Conservation (phyloP, 192 early-diverging fungal genomes). For the Coemansia umbellata region DNA sequence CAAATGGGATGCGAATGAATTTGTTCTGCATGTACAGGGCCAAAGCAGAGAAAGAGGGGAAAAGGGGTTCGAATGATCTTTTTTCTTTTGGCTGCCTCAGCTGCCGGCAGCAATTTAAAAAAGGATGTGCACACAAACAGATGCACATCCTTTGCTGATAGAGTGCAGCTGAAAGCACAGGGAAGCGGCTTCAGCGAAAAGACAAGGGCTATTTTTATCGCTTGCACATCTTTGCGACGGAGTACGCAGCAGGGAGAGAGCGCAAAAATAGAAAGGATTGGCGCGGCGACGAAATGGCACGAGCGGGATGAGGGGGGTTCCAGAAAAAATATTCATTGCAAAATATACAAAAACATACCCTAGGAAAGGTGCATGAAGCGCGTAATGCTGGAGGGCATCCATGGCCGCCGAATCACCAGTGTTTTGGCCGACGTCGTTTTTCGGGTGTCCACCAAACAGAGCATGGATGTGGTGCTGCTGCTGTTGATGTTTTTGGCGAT, state of each 20-base stretch:
- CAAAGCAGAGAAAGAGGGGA: too few species aligned
- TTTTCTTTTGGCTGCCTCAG: too few species aligned
- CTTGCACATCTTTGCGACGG: constrained; percentile 1
- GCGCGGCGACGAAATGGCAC: not conserved
- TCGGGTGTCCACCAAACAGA: not conserved
- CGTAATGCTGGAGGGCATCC: constrained; percentile 26
- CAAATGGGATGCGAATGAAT: too few species aligned
- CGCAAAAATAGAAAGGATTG: not conserved
- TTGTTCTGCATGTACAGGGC: too few species aligned
- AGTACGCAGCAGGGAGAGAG: not conserved
- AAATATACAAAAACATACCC: constrained; percentile 20
- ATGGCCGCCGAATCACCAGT: not conserved
- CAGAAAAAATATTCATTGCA: not conserved
- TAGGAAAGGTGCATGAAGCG: constrained; percentile 21
- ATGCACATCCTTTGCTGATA: not conserved
- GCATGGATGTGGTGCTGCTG: not conserved
- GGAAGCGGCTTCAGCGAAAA: too few species aligned
- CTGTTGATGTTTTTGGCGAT: not conserved
- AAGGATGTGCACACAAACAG: not conserved
- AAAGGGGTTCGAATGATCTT: too few species aligned
- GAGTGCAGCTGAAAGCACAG: not conserved
- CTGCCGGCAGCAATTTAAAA: too few species aligned
- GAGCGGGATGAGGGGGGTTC: constrained; percentile 1
- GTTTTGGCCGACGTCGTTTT: not conserved
- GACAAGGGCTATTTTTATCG: constrained; percentile 2